phyloP scores from a whole-genome alignment of 2,329 filamentous ascomycete genomes.

The Aspergillus glaucus region DNA sequence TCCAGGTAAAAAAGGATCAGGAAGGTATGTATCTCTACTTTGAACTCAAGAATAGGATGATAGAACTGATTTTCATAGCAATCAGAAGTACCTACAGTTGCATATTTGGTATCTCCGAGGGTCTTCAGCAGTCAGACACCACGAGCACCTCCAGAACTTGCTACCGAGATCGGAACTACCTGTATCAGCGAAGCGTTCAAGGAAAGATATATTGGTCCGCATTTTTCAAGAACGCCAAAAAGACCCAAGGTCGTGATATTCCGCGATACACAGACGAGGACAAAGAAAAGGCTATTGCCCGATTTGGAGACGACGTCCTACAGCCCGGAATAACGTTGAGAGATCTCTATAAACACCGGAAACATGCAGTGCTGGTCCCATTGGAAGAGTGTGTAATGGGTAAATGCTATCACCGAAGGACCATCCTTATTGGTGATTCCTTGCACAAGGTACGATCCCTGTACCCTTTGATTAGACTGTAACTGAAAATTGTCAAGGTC shows the following conservation, averaged over 20 bases:
- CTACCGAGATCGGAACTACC: constrained; percentile 12
- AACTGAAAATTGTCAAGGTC: constrained; percentile 2
- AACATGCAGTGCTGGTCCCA: constrained; percentile 17
- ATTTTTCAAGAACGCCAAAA: constrained; percentile 19
- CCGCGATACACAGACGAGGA: constrained; percentile 29
- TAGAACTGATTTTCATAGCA: constrained; percentile 4
- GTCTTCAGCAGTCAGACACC: constrained; percentile 3
- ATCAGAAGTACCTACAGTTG: constrained; percentile 14
- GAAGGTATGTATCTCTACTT: background rate
- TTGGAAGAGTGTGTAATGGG: constrained; percentile 35
- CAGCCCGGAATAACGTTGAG: constrained; percentile 24
- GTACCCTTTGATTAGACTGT: background rate
- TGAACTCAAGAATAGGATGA: background rate
- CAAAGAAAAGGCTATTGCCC: constrained; percentile 19
- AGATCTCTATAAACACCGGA: constrained; percentile 26
- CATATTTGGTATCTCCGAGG: constrained; percentile 16
- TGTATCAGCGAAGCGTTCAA: constrained; percentile 4
- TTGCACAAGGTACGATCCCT: constrained; percentile 33
- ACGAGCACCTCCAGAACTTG: constrained; percentile 4
- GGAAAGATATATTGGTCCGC: constrained; percentile 11
- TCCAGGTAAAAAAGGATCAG: background rate
- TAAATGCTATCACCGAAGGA: constrained; percentile 35
- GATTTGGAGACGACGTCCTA: constrained; percentile 21
- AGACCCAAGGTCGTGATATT: constrained; percentile 15
- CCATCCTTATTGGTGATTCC: constrained; percentile 38